Evolutionary conservation across 1,284 basidiomycete species (phyloP).

Genomic region (Psilocybe mexicana): DNA sequence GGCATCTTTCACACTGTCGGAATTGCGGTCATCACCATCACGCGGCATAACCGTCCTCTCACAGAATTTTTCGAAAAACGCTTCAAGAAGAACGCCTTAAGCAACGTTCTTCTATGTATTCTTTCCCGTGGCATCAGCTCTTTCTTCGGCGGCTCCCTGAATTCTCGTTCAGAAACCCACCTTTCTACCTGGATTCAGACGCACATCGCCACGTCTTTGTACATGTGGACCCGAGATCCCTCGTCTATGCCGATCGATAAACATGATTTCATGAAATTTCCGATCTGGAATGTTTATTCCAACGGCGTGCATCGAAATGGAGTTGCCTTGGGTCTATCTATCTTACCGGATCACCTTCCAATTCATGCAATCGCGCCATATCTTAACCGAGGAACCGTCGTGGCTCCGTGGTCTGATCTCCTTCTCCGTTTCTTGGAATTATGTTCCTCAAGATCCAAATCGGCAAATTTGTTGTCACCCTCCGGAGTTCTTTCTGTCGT

Average conservation of each 20-base stretch:
- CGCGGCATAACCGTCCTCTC: neutral
- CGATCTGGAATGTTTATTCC: constrained; percentile 3
- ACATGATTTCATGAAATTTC: neutral
- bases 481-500: neutral
- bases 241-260: neutral
- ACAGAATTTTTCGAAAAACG: neutral
- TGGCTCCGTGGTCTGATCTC: neutral
- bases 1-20: neutral
- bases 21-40: neutral
- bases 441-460: neutral
- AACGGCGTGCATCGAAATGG: neutral
- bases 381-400: neutral
- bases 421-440: neutral
- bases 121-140: neutral
- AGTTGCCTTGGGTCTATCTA: neutral
- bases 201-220: neutral
- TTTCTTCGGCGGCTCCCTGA: neutral
- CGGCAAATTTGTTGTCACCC: neutral
- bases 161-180: neutral
- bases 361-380: neutral
- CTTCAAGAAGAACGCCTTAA: constrained; percentile 1
- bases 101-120: constrained; percentile 9
- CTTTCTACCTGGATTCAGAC: neutral
- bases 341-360: constrained; percentile 1
- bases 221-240: neutral